Percentiles rank a stretch among this genome's conserved stretches.
Conservation (phyloP, 1,139 yeast genomes). For the Williopsis jadinii region DNA sequence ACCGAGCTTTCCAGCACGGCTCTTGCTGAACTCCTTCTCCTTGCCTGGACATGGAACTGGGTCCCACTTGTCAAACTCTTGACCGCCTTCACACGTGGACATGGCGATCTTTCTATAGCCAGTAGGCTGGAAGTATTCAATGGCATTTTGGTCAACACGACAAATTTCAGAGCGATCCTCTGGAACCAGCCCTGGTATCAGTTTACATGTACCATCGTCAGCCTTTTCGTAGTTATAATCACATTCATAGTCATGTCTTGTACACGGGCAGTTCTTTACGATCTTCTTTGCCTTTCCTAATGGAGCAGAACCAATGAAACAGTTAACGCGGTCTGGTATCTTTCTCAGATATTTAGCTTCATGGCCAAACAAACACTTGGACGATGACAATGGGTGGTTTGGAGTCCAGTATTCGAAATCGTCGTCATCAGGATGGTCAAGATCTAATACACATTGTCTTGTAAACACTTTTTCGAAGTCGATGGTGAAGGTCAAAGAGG, state of each 20-base stretch:
- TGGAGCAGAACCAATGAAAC: conserved; percentile 75
- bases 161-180: conserved; percentile 64
- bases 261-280: conserved; percentile 70
- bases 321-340: conserved; percentile 49
- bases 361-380: conserved; percentile 84
- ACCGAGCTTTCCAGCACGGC: conserved; percentile 47
- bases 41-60: conserved; percentile 86
- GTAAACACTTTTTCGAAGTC: conserved; percentile 64
- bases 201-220: conserved; percentile 78
- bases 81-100: conserved; percentile 72
- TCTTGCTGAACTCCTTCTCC: conserved; percentile 53
- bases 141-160: conserved; percentile 38
- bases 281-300: conserved; percentile 53
- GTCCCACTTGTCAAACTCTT: conserved; percentile 57
- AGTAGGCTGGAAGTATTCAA: conserved; percentile 73
- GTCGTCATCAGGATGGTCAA: conserved; percentile 48
- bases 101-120: conserved; percentile 73
- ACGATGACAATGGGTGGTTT: conserved; percentile 52
- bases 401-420: conserved; percentile 89
- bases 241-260: conserved; percentile 89
- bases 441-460: conserved; percentile 66
- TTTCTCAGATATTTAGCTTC: conserved; percentile 73
- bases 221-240: conserved; percentile 75
- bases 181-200: conserved; percentile 66
- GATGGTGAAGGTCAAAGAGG: conserved; percentile 42